Percentiles rank a stretch among this genome's conserved stretches.
Conservation (phyloP, 2,329 filamentous ascomycete genomes). For the Aspergillus sp. region DNA sequence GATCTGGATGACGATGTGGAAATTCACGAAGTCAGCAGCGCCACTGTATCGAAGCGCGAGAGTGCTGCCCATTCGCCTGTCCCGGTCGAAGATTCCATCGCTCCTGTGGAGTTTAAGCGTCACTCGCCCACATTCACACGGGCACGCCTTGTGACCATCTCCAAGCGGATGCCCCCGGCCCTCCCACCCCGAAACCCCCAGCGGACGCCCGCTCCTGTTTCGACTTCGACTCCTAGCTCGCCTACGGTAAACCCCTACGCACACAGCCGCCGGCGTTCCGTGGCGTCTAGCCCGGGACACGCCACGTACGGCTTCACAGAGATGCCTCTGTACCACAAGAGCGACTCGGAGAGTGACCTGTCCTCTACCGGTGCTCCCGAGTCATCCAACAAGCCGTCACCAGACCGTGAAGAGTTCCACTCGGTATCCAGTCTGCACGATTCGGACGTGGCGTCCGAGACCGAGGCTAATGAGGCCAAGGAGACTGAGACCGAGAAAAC, state of each 20-base stretch:
- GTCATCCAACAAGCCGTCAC: constrained; percentile 16
- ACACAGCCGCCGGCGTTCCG: constrained; percentile 24
- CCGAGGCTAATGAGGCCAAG: not conserved
- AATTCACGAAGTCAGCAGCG: constrained; percentile 51
- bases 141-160: constrained; percentile 80
- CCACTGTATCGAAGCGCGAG: constrained; percentile 53
- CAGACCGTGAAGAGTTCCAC: constrained; percentile 45
- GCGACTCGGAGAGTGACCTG: constrained; percentile 15
- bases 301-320: constrained; percentile 22
- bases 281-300: constrained; percentile 26
- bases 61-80: constrained; percentile 33
- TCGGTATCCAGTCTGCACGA: constrained; percentile 40
- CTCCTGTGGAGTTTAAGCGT: constrained; percentile 59
- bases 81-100: constrained; percentile 46
- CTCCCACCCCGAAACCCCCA: constrained; percentile 73
- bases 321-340: constrained; percentile 16
- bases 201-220: constrained; percentile 28
- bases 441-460: constrained; percentile 26
- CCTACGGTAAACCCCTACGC: constrained; percentile 28
- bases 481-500: constrained; percentile 16
- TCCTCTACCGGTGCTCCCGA: constrained; percentile 15
- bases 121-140: constrained; percentile 70
- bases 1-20: constrained; percentile 31
- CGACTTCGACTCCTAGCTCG: constrained; percentile 25
- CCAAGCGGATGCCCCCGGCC: constrained; percentile 73